Evolutionary conservation across 2,329 filamentous ascomycete species (phyloP).

Genomic region (Fusarium sacchari): DNA sequence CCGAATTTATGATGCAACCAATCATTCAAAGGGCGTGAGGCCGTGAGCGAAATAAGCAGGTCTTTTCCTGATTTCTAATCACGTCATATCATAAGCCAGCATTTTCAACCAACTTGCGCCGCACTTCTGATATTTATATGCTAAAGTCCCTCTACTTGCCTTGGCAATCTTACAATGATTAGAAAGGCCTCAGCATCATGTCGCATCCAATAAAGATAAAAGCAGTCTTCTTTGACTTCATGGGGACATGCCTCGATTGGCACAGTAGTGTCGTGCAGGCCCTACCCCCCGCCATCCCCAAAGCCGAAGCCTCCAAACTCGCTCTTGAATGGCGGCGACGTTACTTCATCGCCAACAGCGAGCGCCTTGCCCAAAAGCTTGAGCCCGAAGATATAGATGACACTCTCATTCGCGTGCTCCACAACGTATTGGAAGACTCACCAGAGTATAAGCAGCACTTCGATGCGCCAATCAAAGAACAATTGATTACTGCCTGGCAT

Average conservation of each 20-base stretch:
- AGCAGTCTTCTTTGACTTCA: slow-evolving; percentile 66
- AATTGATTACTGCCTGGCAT: slow-evolving; percentile 57
- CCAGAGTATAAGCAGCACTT: slow-evolving; percentile 12
- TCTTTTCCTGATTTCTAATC: neutral
- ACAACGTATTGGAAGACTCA: slow-evolving; percentile 43
- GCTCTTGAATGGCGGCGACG: slow-evolving; percentile 61
- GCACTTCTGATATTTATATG: neutral
- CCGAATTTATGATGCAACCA: neutral
- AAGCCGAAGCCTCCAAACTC: slow-evolving; percentile 50
- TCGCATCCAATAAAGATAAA: slow-evolving; percentile 45
- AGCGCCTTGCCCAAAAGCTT: slow-evolving; percentile 47
- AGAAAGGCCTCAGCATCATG: neutral
- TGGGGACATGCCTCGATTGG: slow-evolving; percentile 68
- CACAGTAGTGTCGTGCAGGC: slow-evolving; percentile 53
- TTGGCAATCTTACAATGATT: too few relatives aligned
- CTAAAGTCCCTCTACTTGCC: neutral
- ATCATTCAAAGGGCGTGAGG: neutral
- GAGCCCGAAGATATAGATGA: slow-evolving; percentile 61
- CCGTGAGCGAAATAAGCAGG: neutral
- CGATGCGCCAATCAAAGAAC: slow-evolving; percentile 31
- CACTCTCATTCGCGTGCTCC: slow-evolving; percentile 57
- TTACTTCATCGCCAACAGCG: slow-evolving; percentile 59
- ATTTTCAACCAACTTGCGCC: neutral
- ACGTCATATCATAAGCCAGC: neutral
- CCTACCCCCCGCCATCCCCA: slow-evolving; percentile 49